Evolutionary conservation across 1,284 basidiomycete genomes (phyloP).

Genomic region (Anthracocystis setariae): DNA sequence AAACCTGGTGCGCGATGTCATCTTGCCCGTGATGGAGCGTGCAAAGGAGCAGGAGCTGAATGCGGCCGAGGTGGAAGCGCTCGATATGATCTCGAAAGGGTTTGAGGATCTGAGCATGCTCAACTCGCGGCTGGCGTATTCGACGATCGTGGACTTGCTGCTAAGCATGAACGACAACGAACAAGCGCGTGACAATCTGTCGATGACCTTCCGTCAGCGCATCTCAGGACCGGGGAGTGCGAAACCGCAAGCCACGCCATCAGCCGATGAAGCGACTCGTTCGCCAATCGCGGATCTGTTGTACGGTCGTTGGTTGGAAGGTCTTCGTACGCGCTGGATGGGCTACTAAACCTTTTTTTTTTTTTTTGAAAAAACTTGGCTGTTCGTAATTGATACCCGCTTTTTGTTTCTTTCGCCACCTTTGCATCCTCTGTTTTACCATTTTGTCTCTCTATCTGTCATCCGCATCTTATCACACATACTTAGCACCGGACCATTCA

Average conservation of each 20-base stretch:
- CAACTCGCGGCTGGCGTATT: slow-evolving; percentile 85
- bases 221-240: slow-evolving; percentile 28
- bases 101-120: slow-evolving; percentile 83
- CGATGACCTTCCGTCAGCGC: slow-evolving; percentile 51
- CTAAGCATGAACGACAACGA: slow-evolving; percentile 78
- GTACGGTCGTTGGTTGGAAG: slow-evolving; percentile 95
- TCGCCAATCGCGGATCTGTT: slow-evolving; percentile 89
- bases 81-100: slow-evolving; percentile 87
- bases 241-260: slow-evolving; percentile 23
- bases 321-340: slow-evolving; percentile 70
- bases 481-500: too few relatives aligned
- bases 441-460: neutral
- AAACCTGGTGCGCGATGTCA: slow-evolving; percentile 54
- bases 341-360: slow-evolving; percentile 29
- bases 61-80: slow-evolving; percentile 84
- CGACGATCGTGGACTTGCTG: slow-evolving; percentile 86
- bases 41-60: slow-evolving; percentile 76
- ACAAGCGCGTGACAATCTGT: slow-evolving; percentile 44
- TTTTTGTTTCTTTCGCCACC: slow-evolving; percentile 2
- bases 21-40: slow-evolving; percentile 57
- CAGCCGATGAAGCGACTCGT: slow-evolving; percentile 61
- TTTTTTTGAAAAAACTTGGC: neutral
- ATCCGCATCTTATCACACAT: too few relatives aligned
- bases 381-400: slow-evolving; percentile 1
- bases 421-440: neutral